Evolutionary conservation across 192 early-diverging fungal species (phyloP), one percentile per base, ranked within the genome.

Genomic region (Dimargaris cristalligena): DNA sequence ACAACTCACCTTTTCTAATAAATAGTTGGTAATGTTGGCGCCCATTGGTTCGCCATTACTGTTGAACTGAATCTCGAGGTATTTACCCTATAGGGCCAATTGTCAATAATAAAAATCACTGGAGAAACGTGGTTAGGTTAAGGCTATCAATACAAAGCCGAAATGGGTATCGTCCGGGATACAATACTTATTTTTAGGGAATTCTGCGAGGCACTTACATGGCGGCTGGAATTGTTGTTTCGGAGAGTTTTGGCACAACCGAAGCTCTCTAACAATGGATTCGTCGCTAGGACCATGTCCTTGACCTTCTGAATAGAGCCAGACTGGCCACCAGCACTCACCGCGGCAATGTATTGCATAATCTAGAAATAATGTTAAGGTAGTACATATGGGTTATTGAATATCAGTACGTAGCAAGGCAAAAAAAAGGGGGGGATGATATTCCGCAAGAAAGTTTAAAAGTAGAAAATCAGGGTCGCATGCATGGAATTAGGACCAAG

Each of bases 141-240:
- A 38, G 44, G 23, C 45, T 0, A 25, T n/a, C n/a, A n/a, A n/a
- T n/a, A n/a, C n/a, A n/a, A n/a, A n/a, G n/a, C n/a, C n/a, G n/a
- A n/a, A n/a, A n/a, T n/a, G n/a, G n/a, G n/a, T n/a, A n/a, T n/a
- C n/a, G n/a, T n/a, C n/a, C n/a, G n/a, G n/a, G n/a, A n/a, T n/a
- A n/a, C n/a, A n/a, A n/a, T n/a, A n/a, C n/a, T 14, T 46, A n/a
- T 18, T 14, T 18, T 18, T n/a, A 18, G 45, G 45, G n/a, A 46
- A 18, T 14, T 46, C 16, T 46, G n/a, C n/a, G n/a, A 18, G 29
- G 0, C 0, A 70, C 81, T 59, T 74, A 90, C 89, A 65, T 96
- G 94, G 47, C 96, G 86, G 81, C 86, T 90, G 20, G 92, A 96
- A 69, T 99, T 99, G 75, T 97, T 94, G 75, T 99, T 99, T 61